Evolutionary conservation across 2,329 filamentous ascomycete genomes (phyloP), one percentile per base, ranked within the genome.

Genomic region (Fusarium duplospermum): DNA sequence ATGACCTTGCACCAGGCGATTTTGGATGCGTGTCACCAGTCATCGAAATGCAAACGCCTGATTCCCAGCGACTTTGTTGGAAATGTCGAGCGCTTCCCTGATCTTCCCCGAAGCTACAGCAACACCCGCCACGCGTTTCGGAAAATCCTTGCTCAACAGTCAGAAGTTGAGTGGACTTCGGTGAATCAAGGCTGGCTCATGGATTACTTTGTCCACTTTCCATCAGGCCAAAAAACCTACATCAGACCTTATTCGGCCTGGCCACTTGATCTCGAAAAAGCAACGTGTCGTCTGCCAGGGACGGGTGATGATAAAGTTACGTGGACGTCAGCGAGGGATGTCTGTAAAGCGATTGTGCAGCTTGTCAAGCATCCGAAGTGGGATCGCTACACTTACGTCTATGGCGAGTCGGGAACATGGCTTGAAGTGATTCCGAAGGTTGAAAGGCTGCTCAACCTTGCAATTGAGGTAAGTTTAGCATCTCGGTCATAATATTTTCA

Each of bases 401-500:
- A 42, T 13, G 40, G 40, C 11, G 40, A 42, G n/a, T 22, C 40
- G 6, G 40, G 40, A 7, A 42, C 40, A 42, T 42, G 40, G 40
- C 40, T 42, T 22, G 40, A 42, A 42, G 40, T 6, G n/a, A 42
- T 42, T 42, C 40, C 40, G 0, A 42, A 42, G n/a, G 11, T 42
- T 14, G 40, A 22, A 22, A 42, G 14, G 40, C n/a, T 42, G 40
- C 20, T 42, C n/a, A 22, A 22, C 40, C 11, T 42, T 1, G 22
- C 20, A 22, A 42, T 42, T 2, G n/a, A 42, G 6, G 40, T 42
- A 6, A 8, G 40, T 0, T 4, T 7, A 22, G 11, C 6, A 42
- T 8, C 22, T 42, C n/a, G 2, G 4, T 14, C 11, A 13, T 0
- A 1, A 22, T 4, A 8, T 42, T 22, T 42, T 4, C 1, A n/a